Conservation (phyloP, 139 green algal species). For the Chlamydomonas sphaeroides region DNA sequence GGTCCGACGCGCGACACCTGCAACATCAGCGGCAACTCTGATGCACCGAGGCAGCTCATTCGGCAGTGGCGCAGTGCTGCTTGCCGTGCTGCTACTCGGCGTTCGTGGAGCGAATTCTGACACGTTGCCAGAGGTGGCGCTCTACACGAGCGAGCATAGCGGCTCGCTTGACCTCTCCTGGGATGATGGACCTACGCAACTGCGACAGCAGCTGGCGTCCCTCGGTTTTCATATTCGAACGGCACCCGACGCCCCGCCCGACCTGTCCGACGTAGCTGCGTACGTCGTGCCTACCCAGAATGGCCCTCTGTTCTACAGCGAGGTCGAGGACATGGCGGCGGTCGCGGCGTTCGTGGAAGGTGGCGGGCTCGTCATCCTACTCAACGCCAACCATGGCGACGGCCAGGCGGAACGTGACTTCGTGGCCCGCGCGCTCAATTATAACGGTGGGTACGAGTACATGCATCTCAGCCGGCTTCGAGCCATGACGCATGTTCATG, state of each 20-base stretch:
- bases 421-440: not conserved
- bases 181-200: not conserved
- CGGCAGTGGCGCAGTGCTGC: too few relatives aligned
- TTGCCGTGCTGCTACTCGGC: not conserved
- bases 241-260: too few relatives aligned
- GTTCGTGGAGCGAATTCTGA: too few relatives aligned
- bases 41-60: too few relatives aligned
- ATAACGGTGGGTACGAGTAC: not conserved
- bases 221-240: not conserved
- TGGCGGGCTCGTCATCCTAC: not conserved
- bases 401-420: not conserved
- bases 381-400: not conserved
- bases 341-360: not conserved
- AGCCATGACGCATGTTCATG: too few relatives aligned
- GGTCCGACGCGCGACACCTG: too few relatives aligned
- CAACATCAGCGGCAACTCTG: too few relatives aligned
- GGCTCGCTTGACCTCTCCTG: constrained; percentile 17
- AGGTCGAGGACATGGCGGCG: not conserved
- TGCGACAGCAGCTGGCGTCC: not conserved
- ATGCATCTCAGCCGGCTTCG: too few relatives aligned
- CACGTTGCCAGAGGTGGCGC: not conserved
- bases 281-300: not conserved
- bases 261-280: not conserved
- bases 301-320: not conserved
- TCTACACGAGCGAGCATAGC: constrained; percentile 13